phyloP scores from a whole-genome alignment of 176 grass and related monocot species.

The Musa acuminata region DNA sequence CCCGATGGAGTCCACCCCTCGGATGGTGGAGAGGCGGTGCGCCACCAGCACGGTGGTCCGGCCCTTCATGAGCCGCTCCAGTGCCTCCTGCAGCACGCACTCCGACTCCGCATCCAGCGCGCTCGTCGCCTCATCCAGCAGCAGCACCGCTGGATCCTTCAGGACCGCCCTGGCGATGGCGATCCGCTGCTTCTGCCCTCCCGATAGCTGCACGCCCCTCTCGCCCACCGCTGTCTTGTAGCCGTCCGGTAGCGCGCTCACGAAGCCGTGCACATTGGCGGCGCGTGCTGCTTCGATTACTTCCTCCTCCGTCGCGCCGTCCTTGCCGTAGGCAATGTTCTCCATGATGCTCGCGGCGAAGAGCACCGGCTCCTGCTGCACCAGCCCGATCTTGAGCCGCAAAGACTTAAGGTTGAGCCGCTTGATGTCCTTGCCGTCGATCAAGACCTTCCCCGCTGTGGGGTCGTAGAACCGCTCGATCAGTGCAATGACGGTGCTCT shows the following conservation, averaged over 20 bases:
- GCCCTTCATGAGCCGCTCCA: constrained; percentile 95
- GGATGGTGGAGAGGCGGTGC: constrained; percentile 78
- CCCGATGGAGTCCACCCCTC: constrained; percentile 82
- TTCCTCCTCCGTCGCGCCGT: constrained; percentile 58
- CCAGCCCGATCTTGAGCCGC: constrained; percentile 70
- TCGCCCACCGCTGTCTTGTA: constrained; percentile 81
- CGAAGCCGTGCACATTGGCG: constrained; percentile 75
- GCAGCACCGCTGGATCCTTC: constrained; percentile 76
- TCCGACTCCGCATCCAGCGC: constrained; percentile 84
- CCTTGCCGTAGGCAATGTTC: constrained; percentile 94
- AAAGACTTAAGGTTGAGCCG: constrained; percentile 70
- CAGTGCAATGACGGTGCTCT: constrained; percentile 83
- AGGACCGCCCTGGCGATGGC: constrained; percentile 86
- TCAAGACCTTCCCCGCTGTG: constrained; percentile 52
- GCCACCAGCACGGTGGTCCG: constrained; percentile 81
- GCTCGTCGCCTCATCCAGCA: constrained; percentile 93
- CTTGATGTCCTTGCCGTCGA: constrained; percentile 76
- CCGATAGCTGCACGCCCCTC: constrained; percentile 79
- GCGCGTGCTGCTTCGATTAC: constrained; percentile 65
- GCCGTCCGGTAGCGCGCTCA: constrained; percentile 55
- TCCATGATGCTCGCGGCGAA: constrained; percentile 85
- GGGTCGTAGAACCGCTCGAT: constrained; percentile 92
- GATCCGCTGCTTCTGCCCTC: constrained; percentile 92
- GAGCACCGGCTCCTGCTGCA: constrained; percentile 88
- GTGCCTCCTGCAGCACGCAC: constrained; percentile 84